Conservation (phyloP, 768 basidiomycete species). For the Suillus ampliporus region DNA sequence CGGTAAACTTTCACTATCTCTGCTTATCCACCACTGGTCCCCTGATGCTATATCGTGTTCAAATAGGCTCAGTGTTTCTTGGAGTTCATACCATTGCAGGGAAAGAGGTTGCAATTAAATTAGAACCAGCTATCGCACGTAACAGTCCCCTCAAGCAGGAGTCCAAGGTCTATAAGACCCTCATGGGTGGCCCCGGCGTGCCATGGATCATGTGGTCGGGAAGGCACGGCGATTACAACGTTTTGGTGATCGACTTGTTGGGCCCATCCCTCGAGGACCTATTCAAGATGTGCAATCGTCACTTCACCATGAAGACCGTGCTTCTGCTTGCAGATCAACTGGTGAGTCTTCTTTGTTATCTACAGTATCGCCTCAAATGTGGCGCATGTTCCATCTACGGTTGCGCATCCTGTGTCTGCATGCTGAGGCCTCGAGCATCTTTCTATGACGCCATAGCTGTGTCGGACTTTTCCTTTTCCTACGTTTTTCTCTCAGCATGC, state of each 20-base stretch:
- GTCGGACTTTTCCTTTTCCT: slow-evolving; percentile 5
- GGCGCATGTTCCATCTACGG: neutral
- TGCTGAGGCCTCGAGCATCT: neutral
- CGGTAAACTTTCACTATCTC: slow-evolving; percentile 45
- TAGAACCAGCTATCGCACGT: slow-evolving; percentile 65
- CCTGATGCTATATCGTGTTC: slow-evolving; percentile 19
- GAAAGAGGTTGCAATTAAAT: slow-evolving; percentile 84
- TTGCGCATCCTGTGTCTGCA: neutral
- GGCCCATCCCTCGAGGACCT: slow-evolving; percentile 89
- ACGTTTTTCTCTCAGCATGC: slow-evolving; percentile 11
- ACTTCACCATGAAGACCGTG: slow-evolving; percentile 94
- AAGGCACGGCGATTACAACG: slow-evolving; percentile 92
- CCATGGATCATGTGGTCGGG: slow-evolving; percentile 95
- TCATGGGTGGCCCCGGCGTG: slow-evolving; percentile 88
- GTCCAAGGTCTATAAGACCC: slow-evolving; percentile 89
- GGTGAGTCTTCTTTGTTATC: slow-evolving; percentile 51
- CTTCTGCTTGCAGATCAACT: slow-evolving; percentile 94
- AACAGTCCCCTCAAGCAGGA: slow-evolving; percentile 84
- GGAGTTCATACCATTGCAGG: slow-evolving; percentile 83
- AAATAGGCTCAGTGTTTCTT: slow-evolving; percentile 74
- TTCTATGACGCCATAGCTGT: slow-evolving; percentile 4
- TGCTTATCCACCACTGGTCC: neutral
- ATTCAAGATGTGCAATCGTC: slow-evolving; percentile 88
- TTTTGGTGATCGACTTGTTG: slow-evolving; percentile 96
- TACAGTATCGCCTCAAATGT: neutral